Conservation (phyloP, 2,329 filamentous ascomycete genomes). For the Thielaviopsis populi region DNA sequence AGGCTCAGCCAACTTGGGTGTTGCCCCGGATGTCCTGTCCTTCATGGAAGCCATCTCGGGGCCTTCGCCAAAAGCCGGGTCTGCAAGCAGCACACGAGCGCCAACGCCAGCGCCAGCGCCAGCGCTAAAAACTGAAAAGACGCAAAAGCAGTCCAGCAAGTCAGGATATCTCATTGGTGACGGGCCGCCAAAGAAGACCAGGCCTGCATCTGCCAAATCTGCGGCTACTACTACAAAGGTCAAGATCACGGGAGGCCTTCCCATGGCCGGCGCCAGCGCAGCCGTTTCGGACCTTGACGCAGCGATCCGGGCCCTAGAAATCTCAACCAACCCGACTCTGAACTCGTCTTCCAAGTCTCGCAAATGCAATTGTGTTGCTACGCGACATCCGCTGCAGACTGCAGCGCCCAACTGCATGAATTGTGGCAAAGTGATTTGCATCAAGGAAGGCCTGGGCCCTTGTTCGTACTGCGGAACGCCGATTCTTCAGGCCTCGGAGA, state of each 20-base stretch:
- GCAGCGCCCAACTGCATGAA: conserved; percentile 84
- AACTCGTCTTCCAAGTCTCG: conserved; percentile 40
- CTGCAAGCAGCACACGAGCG: conserved; percentile 20
- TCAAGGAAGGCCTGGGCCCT: conserved; percentile 83
- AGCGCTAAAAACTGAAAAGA: conserved; percentile 35
- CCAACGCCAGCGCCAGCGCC: conserved; percentile 15
- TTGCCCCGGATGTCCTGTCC: neutral
- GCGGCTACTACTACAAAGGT: conserved; percentile 42
- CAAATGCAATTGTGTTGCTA: conserved; percentile 76
- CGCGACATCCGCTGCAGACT: conserved; percentile 72
- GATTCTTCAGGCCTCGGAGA: conserved; percentile 55
- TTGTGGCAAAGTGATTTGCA: conserved; percentile 90
- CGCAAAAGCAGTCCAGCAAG: conserved; percentile 47
- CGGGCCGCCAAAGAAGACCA: conserved; percentile 34
- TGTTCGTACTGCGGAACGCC: conserved; percentile 79
- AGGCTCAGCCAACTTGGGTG: neutral
- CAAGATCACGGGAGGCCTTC: conserved; percentile 58
- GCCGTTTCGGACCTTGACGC: conserved; percentile 57
- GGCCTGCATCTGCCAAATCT: conserved; percentile 37
- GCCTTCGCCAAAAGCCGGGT: conserved; percentile 12
- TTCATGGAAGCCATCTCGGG: conserved; percentile 2
- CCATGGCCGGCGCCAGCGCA: conserved; percentile 69
- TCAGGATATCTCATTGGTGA: conserved; percentile 74
- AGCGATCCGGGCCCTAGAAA: conserved; percentile 75
- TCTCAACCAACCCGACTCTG: conserved; percentile 75